Evolutionary conservation across 2,329 filamentous ascomycete genomes (phyloP).

Genomic region (Clarireedia sp.): DNA sequence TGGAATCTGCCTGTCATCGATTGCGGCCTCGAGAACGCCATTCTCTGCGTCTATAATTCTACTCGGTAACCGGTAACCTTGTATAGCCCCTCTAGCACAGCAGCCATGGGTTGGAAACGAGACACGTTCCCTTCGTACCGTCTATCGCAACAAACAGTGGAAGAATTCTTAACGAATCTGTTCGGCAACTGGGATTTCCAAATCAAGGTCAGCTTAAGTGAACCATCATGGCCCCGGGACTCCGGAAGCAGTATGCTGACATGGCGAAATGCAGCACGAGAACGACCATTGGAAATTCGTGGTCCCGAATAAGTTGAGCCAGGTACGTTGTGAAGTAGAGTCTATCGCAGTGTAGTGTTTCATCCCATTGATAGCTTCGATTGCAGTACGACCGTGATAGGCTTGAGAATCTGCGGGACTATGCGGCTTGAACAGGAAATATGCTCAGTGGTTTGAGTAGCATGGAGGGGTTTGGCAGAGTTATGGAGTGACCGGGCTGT

Average conservation of each 20-base stretch:
- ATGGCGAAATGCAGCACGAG: neutral
- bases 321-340: neutral
- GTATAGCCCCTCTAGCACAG: too few species aligned
- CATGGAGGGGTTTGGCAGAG: neutral
- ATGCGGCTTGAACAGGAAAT: neutral
- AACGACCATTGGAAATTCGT: neutral
- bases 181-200: neutral
- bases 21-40: neutral
- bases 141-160: neutral
- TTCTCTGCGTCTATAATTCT: neutral
- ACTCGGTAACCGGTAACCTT: neutral
- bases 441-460: neutral
- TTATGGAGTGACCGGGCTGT: neutral
- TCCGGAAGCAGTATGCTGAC: neutral
- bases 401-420: neutral
- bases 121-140: neutral
- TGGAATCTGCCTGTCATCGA: neutral
- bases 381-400: neutral
- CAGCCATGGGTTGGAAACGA: neutral
- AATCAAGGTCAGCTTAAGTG: neutral
- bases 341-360: neutral
- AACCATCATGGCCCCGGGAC: neutral
- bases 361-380: neutral
- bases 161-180: neutral
- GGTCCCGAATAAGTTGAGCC: neutral